Evolutionary conservation across 2,329 filamentous ascomycete species (phyloP), one percentile per base, ranked within the genome.

Genomic region (Xylaria arbuscula): DNA sequence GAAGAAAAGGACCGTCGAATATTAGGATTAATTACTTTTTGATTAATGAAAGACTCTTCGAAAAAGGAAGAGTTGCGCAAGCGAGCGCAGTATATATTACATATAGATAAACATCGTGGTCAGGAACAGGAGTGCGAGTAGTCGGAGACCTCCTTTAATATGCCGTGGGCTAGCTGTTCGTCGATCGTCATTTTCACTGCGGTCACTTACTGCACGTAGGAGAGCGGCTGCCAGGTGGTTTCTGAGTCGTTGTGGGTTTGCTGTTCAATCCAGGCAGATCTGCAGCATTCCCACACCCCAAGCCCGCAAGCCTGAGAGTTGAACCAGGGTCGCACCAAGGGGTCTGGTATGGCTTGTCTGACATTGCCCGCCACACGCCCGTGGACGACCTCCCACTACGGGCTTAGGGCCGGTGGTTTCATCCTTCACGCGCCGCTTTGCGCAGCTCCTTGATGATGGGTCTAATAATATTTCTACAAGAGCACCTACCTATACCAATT

Each of bases 101-200:
- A 15, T 15, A 17, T 62, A 58, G 40, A 28, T 48, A 61, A 64
- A 67, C 58, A 68, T 69, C 8, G 60, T 48, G n/a, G 62, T 58
- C 54, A 54, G n/a, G 61, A 70, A 69, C 67, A 66, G 68, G 62
- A 63, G 64, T 28, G 64, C 9, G 28, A 48, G 40, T 34, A 51
- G 55, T 34, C 38, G 58, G 67, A 61, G 64, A 45, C 64, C 62
- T 67, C 67, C 67, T 72, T 69, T 71, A 69, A 69, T 69, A 66
- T 64, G 62, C 62, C 54, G 19, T 63, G 47, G 68, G 62, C 5
- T 69, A 54, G 62, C 58, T 50, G 66, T 63, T 69, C 68, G 74
- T 74, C 73, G 74, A 76, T 76, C 74, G 53, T 75, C 69, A 76
- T 76, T 70, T 72, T 75, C 67, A 64, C 67, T 64, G 55, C 65